Evolutionary conservation across 108 stramenopile species (phyloP), one percentile per base, ranked within the genome.

Genomic region (Epipyxis sp.): DNA sequence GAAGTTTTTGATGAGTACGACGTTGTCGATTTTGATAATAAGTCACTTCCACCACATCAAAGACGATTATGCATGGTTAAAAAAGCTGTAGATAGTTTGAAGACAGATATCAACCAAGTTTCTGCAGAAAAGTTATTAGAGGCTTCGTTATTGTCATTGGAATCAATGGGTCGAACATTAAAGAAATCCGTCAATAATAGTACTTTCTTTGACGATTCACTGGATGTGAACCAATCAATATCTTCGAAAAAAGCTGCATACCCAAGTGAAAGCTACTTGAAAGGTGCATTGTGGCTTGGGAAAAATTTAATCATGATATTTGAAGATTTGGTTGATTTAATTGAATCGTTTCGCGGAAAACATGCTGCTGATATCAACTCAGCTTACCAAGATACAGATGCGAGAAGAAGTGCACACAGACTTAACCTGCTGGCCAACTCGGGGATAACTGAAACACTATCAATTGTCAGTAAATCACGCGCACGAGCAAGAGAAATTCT

Each of bases 241-340:
- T 6, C 46, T 50, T 13, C 46, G 20, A 20, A 13, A 50, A 20
- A 50, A 50, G 61, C 30, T 6, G 27, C 71, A 6, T 46, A 74
- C 27, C 71, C 71, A 10, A 74, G 71, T 37, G 71, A 37, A 29
- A 27, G 25, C 41, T 74, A 74, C 34, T 42, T 74, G 44, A 37
- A 42, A 30, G 71, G 71, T 13, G 71, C 71, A 42, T 42, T 74
- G 13, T 74, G 71, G 71, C 3, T 74, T 29, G 71, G 71, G 6
- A 37, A 42, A 6, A 74, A 74, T 42, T 20, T 74, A 6, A 46
- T 32, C 6, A 13, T 74, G 6, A 74, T 74, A 3, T 42, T 42
- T 16, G 71, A 74, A 74, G 71, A 74, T 6, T 42, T 57, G 20
- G 71, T 3, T 32, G 13, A 74, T 16, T 16, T 29, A 10, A 3